A percentile compares a stretch with the other conserved stretches of the same genome.
phyloP scores from a whole-genome alignment of 148 eudicot genomes.

The Hydrangea macrophylla region DNA sequence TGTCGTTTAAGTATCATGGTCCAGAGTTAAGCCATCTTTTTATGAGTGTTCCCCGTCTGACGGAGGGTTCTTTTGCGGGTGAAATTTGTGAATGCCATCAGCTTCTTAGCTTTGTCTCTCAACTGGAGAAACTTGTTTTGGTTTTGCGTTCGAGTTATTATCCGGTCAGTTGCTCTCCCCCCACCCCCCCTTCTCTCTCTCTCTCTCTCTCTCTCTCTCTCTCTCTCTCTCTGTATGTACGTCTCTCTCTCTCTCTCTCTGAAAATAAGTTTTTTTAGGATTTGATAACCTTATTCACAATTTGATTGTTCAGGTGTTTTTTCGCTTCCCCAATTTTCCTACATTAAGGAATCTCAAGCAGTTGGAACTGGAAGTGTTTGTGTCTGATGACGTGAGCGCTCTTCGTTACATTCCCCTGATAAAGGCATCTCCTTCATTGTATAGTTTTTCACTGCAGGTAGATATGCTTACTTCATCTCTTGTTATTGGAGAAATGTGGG shows the following conservation, averaged over 20 bases:
- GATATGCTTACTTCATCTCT: neutral
- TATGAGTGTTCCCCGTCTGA: neutral
- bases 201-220: neutral
- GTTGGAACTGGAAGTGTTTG: neutral
- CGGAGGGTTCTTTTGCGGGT: neutral
- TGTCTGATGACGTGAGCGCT: neutral
- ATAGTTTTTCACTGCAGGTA: neutral
- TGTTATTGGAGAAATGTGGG: no score
- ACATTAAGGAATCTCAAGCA: neutral
- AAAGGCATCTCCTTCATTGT: neutral
- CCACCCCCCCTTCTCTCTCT: no score
- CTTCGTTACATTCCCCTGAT: neutral
- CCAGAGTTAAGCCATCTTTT: neutral
- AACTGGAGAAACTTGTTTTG: neutral
- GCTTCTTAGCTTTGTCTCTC: neutral
- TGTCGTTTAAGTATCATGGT: neutral
- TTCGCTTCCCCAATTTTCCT: neutral
- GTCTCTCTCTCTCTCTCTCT: no score
- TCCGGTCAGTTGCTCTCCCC: no score
- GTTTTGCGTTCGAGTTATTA: no score
- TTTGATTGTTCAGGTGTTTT: neutral
- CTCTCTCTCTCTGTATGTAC: no score
- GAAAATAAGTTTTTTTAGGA: neutral
- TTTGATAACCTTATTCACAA: neutral
- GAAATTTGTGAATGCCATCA: neutral